Base-by-base conservation (phyloP, 805 yeast species). In the Candida multigemmis region DNA sequence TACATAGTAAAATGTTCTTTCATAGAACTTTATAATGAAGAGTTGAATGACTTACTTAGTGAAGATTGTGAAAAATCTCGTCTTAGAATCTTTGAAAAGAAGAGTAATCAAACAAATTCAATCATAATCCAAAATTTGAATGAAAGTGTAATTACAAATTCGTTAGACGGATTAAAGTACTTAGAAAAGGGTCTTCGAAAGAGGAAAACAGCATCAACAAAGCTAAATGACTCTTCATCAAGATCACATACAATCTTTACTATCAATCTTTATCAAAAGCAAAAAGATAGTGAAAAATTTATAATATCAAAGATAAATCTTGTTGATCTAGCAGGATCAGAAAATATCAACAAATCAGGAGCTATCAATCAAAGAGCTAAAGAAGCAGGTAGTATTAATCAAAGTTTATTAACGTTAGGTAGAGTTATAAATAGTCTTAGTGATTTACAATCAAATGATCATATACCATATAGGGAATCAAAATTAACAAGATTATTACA, bases 251-350 rank as follows among this genome's bases (percentile, higher is more conserved):
- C 89, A 1, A 75, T 81, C 4, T 80, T 81, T 49, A 73, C 86
- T 2, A 64, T 81, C 16, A 67, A 65, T 23, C 50, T 81, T 17
- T 70, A 68, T 42, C 71, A 63, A 40, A 65, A 64, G 14, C 30
- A 25, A 19, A 21, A 28, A 7, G 16, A 26, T 5, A 31, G 27
- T 16, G 35, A 36, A 23, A 11, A 38, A 27, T 22, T 49, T 37
- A 44, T 59, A 2, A 65, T 69, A 3, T 77, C 85, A 5, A 84
- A 83, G 43, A 66, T 84, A 47, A 84, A 86, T 45, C 57, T 86
- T 13, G 97, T 89, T 5, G 97, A 89, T 56, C 63, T 89, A 37
- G 98, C 97, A 0, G 97, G 98, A 1, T 82, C 94, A 4, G 98
- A 89, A 49, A 87, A 87, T 47, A 78, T 89, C 28, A 71, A 64